Evolutionary conservation across 1,284 basidiomycete species (phyloP), one percentile per base, ranked within the genome.

Genomic region (Coriolopsis trogii): DNA sequence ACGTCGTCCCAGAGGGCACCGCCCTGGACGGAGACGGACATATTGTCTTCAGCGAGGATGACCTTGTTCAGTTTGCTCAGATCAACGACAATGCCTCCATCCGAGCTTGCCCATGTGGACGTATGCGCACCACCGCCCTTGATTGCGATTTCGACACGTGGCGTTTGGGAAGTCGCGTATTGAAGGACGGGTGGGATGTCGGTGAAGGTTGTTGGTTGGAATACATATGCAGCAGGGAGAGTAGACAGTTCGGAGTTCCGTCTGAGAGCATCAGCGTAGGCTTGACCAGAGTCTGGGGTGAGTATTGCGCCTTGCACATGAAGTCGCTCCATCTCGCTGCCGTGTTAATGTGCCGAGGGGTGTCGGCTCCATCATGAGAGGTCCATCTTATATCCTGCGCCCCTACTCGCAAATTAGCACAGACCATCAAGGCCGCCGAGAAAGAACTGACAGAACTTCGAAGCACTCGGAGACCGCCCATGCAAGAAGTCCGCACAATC

Each of bases 1-100:
- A 77, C 69, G 31, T 68, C 63, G 3, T 63, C 65, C 64, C 75
- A 72, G 0, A 65, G 29, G 0, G 71, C 66, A n/a, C 74, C 74
- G 6, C 73, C 68, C 12, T 68, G 68, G 5, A 73, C 69, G 20
- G 59, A 55, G 18, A 66, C 61, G 6, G 65, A 55, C 46, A 58
- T 47, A 45, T 60, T 60, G 34, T 62, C 63, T 0, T 51, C 47
- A 18, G 74, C 64, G 25, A 76, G 59, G 1, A 51, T 51, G 33
- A 75, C 66, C 7, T 46, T 45, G 29, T 67, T 63, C 33, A 77
- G 56, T 43, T 70, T 59, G 13, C 56, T 52, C 10, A 76, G 67
- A 55, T 76, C 72, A 47, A 77, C 62, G 41, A 75, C 72, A 21
- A 76, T 53, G 12, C 74, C 72, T 16, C 67, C 68, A 1, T 70